Base-by-base conservation (phyloP, 495 filamentous ascomycete species). In the Penicillium macrosclerotiorum region DNA sequence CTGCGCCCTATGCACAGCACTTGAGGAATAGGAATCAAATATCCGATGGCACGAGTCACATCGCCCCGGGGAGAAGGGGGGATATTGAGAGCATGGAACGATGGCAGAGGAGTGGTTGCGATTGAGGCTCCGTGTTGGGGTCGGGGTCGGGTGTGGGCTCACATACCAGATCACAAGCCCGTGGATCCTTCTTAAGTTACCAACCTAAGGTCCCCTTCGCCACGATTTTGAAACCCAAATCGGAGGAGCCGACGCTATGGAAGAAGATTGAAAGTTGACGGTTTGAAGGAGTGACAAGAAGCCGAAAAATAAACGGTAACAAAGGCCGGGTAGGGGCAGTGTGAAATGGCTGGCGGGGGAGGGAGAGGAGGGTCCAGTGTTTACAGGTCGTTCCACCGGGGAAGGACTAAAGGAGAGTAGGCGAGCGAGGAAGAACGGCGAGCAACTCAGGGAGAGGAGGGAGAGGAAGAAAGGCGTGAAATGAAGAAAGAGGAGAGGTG, bases 311-410 rank as follows among this genome's bases (percentile, higher is more conserved):
- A 30, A 43, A 38, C n/a, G n/a, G 9, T 31, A 40, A 33, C 9
- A 13, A 36, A 52, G 22, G 35, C 23, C 12, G 13, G 31, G 22
- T 33, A 23, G 31, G 43, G 17, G 17, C 9, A 9, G 37, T n/a
- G 25, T 48, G 41, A 37, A 44, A 51, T 46, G 22, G 42, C 17
- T 16, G 43, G 43, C 17, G 42, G 32, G n/a, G 31, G 42, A 19
- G 13, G 17, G 7, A 4, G 24, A 20, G 19, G n/a, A 26, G 41
- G 29, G 46, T 19, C 26, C 31, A n/a, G 37, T n/a, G n/a, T n/a
- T n/a, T n/a, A n/a, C n/a, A n/a, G 65, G 63, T 61, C 62, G 66
- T 68, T 69, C 63, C 68, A 59, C 68, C 69, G 57, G 64, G 66
- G 67, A 69, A 66, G 63, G 60, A 57, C 38, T 38, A 26, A 52